These are phyloP conservation scores for Gaultheria prostrata DNA, from an alignment of 148 eudicot genomes.

Conservation along the genomic window DNA sequence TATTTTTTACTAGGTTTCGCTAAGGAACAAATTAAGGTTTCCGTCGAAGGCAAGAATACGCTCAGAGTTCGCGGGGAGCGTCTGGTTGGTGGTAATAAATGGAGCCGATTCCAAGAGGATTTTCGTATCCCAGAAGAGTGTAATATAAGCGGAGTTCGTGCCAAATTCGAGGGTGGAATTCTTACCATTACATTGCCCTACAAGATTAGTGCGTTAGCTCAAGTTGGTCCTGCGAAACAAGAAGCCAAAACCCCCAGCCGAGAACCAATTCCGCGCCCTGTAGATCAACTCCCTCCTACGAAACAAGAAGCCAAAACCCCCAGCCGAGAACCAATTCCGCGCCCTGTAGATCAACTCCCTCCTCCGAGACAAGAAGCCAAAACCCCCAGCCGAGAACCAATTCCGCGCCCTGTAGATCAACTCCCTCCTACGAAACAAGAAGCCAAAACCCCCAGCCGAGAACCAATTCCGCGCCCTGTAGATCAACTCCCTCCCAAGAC, in stretches of 20 bases:
- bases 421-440: not conserved
- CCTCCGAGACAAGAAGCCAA: not conserved
- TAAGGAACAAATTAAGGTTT: conserved; percentile 54
- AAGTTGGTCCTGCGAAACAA: not conserved
- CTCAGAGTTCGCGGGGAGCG: conserved; percentile 60
- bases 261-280: not conserved
- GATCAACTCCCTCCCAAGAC: not conserved
- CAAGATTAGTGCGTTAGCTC: not conserved
- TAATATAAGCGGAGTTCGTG: conserved; percentile 40
- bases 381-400: not conserved
- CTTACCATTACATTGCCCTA: conserved; percentile 55
- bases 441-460: not conserved
- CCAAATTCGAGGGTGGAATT: conserved; percentile 54
- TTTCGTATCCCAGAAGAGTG: conserved; percentile 44
- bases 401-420: not conserved
- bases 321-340: not conserved
- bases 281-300: not conserved
- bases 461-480: not conserved
- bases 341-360: not conserved
- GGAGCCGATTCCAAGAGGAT: conserved; percentile 58
- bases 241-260: not conserved
- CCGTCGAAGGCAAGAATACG: conserved; percentile 44
- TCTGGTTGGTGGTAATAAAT: conserved; percentile 36
- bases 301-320: not conserved
- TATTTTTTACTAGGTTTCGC: conserved; percentile 43